Conservation (phyloP, 176 grass and related monocot genomes). For the Dactylis glomerata region DNA sequence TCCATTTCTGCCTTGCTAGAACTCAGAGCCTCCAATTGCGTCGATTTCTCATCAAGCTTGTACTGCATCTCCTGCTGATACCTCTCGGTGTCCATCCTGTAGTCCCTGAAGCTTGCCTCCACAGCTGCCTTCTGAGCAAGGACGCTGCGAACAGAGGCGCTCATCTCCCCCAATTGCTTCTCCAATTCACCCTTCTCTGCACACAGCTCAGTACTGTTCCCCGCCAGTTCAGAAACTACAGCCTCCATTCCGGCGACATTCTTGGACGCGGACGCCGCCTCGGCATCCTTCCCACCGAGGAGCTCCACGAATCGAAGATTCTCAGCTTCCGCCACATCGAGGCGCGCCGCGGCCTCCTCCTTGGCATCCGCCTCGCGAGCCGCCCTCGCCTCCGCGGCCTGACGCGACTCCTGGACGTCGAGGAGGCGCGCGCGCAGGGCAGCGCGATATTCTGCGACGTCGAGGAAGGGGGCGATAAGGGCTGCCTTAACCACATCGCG, state of each 20-base stretch:
- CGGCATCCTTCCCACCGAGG: background rate
- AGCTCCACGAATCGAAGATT: constrained; percentile 6
- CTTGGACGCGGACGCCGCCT: background rate
- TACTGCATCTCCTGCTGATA: background rate
- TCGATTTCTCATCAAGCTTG: constrained; percentile 4
- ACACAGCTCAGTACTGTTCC: background rate
- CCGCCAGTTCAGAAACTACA: background rate
- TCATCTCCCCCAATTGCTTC: background rate
- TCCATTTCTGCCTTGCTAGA: background rate
- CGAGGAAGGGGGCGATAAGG: constrained; percentile 2
- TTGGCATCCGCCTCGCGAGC: background rate
- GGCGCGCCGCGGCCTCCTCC: constrained; percentile 3
- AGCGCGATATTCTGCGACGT: background rate
- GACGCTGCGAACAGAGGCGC: background rate
- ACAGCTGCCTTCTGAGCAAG: background rate
- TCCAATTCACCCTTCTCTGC: background rate
- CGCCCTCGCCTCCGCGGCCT: background rate
- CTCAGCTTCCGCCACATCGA: constrained; percentile 16
- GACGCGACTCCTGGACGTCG: background rate
- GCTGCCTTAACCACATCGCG: background rate
- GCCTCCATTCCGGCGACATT: background rate
- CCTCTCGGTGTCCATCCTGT: background rate
- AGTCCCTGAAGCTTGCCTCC: background rate
- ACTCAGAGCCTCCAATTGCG: constrained; percentile 5
- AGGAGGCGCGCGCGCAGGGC: background rate